phyloP scores from a whole-genome alignment of 1,284 basidiomycete genomes.

The Ustilago sp. region DNA sequence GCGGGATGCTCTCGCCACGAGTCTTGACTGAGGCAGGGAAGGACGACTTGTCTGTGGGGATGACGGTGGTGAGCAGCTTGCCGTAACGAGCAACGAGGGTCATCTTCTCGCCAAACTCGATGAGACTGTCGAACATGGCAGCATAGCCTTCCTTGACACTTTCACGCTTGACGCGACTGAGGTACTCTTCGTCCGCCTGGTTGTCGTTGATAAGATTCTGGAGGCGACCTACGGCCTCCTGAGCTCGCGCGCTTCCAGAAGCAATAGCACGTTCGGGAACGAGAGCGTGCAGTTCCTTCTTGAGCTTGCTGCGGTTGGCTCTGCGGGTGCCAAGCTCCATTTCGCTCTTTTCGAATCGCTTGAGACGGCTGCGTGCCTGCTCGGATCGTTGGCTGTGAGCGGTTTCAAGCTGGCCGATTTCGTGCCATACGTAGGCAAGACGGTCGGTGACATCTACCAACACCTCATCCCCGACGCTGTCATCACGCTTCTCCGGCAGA shows the following conservation, averaged over 20 bases:
- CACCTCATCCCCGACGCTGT: conserved; percentile 56
- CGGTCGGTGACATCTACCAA: conserved; percentile 59
- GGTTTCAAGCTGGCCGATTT: conserved; percentile 58
- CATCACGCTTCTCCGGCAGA: conserved; percentile 51
- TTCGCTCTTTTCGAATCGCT: conserved; percentile 54
- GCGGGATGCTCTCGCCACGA: conserved; percentile 33
- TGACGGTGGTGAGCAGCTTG: conserved; percentile 52
- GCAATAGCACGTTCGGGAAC: conserved; percentile 55
- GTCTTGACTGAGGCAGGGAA: conserved; percentile 47
- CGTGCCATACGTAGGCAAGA: conserved; percentile 58
- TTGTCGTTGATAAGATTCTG: conserved; percentile 53
- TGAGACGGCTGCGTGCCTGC: conserved; percentile 53
- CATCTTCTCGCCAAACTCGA: conserved; percentile 64
- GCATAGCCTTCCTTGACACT: conserved; percentile 50
- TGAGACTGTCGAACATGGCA: conserved; percentile 61
- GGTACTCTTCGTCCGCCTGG: conserved; percentile 55
- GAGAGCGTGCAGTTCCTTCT: conserved; percentile 56
- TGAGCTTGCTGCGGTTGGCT: conserved; percentile 51
- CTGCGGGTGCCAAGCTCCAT: conserved; percentile 53
- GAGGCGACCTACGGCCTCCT: conserved; percentile 49
- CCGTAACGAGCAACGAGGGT: conserved; percentile 60
- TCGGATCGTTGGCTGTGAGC: conserved; percentile 57
- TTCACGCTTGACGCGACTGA: conserved; percentile 53
- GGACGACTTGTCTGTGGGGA: conserved; percentile 51
- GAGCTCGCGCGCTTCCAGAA: conserved; percentile 21